A percentile compares a stretch with the other conserved stretches of the same genome.
phyloP scores from a whole-genome alignment of 176 grass and related monocot genomes.

The Saccharum spontaneum region DNA sequence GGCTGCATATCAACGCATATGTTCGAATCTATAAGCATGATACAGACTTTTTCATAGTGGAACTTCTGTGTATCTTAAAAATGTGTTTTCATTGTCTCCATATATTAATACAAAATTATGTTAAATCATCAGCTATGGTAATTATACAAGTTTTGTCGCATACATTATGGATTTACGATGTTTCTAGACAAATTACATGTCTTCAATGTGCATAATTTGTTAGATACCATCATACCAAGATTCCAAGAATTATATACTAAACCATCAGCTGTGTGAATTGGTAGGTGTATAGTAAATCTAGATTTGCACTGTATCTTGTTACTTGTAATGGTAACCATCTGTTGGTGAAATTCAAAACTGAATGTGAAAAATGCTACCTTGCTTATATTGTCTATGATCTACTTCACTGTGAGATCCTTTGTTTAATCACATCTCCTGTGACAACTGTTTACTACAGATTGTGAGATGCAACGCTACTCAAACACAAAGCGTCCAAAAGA shows the following conservation, averaged over 20 bases:
- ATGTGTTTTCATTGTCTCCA: not conserved
- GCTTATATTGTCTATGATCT: not conserved
- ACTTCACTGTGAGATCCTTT: not conserved
- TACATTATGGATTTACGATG: not conserved
- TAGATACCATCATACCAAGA: not conserved
- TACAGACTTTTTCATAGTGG: not conserved
- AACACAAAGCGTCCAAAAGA: slow-evolving; percentile 55
- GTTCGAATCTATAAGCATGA: not conserved
- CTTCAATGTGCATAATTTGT: not conserved
- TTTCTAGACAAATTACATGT: not conserved
- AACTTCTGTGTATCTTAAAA: not conserved
- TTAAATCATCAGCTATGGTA: not conserved
- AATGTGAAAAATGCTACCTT: not conserved
- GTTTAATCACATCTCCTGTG: slow-evolving; percentile 2
- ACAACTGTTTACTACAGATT: slow-evolving; percentile 23
- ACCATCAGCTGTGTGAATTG: not conserved
- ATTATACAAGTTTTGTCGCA: not conserved
- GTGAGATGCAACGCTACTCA: slow-evolving; percentile 51
- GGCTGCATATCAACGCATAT: not conserved
- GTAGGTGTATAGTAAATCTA: not conserved
- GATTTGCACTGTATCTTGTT: not conserved
- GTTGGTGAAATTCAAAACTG: not conserved
- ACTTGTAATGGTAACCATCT: slow-evolving; percentile 3
- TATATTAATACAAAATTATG: not conserved
- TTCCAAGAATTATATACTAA: not conserved